A percentile compares a stretch with the other conserved stretches of the same genome.
These are phyloP conservation scores for Trifolium dubium DNA, from an alignment of 306 rosid genomes.

Conservation along the genomic window DNA sequence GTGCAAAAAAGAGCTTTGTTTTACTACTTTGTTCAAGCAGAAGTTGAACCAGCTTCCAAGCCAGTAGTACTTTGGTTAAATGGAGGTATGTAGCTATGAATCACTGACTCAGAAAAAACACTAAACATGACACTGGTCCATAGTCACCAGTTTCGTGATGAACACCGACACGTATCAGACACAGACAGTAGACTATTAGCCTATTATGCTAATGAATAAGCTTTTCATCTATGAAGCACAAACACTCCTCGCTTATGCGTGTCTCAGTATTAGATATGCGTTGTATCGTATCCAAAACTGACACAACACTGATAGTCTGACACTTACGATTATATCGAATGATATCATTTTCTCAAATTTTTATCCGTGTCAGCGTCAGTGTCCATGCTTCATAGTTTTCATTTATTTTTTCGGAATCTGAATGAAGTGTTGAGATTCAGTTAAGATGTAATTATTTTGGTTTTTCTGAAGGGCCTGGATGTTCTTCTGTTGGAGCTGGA, in stretches of 20 bases:
- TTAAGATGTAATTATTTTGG: conserved; percentile 17
- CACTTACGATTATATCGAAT: too few relatives aligned
- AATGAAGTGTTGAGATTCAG: background rate
- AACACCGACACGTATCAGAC: background rate
- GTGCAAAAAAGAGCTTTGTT: conserved; percentile 66
- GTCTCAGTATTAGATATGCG: too few relatives aligned
- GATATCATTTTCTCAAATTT: too few relatives aligned
- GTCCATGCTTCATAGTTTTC: too few relatives aligned
- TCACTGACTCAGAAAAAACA: background rate
- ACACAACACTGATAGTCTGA: too few relatives aligned
- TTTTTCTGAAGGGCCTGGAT: conserved; percentile 73
- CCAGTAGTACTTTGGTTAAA: conserved; percentile 92
- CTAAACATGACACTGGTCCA: background rate
- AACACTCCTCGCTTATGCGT: too few relatives aligned
- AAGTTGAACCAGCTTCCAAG: conserved; percentile 71
- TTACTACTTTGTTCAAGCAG: conserved; percentile 85
- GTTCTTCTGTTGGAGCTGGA: conserved; percentile 82
- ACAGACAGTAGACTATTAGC: too few relatives aligned
- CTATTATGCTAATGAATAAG: too few relatives aligned
- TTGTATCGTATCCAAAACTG: too few relatives aligned
- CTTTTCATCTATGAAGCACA: background rate
- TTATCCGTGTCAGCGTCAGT: too few relatives aligned
- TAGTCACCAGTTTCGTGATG: background rate
- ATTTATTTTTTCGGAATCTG: background rate
- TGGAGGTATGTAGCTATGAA: conserved; percentile 53